Base-by-base conservation (phyloP, 768 basidiomycete genomes). In the Chalciporus chontae region DNA sequence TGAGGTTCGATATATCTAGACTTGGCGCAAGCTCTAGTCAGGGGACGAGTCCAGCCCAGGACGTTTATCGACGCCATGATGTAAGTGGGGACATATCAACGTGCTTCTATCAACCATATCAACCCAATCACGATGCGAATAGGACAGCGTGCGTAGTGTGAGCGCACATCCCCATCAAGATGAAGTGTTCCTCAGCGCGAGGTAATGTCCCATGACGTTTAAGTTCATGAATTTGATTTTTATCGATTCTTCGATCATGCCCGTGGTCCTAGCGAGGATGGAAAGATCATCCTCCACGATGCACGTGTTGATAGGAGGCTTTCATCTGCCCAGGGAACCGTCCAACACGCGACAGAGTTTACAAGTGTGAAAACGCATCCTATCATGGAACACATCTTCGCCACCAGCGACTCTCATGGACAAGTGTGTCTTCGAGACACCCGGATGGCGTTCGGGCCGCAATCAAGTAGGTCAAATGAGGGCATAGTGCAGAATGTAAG, bases 341-440 rank as follows among this genome's bases (percentile, higher is more conserved):
- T 89, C 6, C 79, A 80, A 56, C 68, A 82, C 7, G 56, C 61
- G 11, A 56, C 74, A 40, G 84, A 86, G 58, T 78, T 85, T 46
- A 84, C 84, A 0, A 78, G 80, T 36, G 78, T 84, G 5, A 76
- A 82, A 55, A 83, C 77, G 46, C 86, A 91, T 60, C 89, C 89
- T 11, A 60, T 53, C 26, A 79, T 84, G 72, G 80, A 84, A 32
- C 74, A 88, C 55, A 61, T 89, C 42, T 90, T 91, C 54, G 77
- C 76, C 5, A 85, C 83, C 3, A 79, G 82, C 48, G 84, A 88
- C 53, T 69, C 61, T 10, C 66, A 59, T 14, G 87, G 88, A 4
- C 65, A 68, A 19, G 81, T 89, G 3, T 80, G 76, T 55, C 77
- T 91, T 49, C 79, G 85, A 14, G 88, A 91, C 64, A 68, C 71